Percentiles rank a stretch among this genome's conserved stretches.
Conservation (phyloP, 352 stramenopile genomes). For the Pythium chondricola region DNA sequence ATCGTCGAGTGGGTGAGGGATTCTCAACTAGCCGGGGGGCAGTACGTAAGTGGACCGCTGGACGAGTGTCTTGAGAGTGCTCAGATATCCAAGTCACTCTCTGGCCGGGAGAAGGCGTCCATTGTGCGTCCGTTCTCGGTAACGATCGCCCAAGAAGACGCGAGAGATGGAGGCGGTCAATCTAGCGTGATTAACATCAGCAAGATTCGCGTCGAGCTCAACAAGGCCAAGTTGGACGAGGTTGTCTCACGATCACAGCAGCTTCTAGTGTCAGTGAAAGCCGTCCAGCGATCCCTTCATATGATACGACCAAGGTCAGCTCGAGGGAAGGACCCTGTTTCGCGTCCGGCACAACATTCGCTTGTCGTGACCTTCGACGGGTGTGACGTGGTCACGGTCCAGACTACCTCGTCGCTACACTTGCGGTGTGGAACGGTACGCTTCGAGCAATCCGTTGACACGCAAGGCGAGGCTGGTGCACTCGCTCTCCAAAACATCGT, state of each 20-base stretch:
- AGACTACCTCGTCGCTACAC: constrained; percentile 31
- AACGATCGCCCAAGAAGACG: neutral
- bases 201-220: constrained; percentile 26
- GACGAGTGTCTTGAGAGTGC: neutral
- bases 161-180: constrained; percentile 11
- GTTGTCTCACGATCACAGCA: too few relatives aligned
- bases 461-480: constrained; percentile 14
- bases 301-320: too few relatives aligned
- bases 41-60: neutral
- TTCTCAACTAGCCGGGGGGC: neutral
- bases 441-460: neutral
- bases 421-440: constrained; percentile 20
- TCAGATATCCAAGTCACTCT: too few relatives aligned
- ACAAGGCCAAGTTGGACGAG: neutral
- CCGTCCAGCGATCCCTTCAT: neutral
- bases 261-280: neutral
- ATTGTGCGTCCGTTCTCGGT: constrained; percentile 51
- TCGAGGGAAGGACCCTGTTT: neutral
- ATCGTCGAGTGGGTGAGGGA: constrained; percentile 5
- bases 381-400: neutral
- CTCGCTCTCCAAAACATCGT: constrained; percentile 63
- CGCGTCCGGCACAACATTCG: neutral
- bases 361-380: neutral
- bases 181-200: constrained; percentile 9
- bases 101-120: constrained; percentile 19